phyloP scores from a whole-genome alignment of 768 basidiomycete species.

The Mycena vulgaris region DNA sequence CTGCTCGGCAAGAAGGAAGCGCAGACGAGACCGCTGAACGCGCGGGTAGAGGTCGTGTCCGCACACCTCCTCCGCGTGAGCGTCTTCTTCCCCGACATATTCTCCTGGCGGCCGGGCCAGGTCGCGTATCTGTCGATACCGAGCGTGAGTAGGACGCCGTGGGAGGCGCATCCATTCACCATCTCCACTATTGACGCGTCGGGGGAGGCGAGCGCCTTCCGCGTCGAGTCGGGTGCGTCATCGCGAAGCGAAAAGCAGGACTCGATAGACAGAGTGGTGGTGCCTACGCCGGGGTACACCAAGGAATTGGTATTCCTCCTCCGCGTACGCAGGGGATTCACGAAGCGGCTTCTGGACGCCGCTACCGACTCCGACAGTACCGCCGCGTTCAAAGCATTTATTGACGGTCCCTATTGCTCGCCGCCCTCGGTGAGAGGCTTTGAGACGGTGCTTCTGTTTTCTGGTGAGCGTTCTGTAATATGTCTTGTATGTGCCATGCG shows the following conservation, averaged over 20 bases:
- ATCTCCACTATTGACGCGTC: conserved; percentile 58
- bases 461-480: conserved; percentile 52
- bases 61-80: conserved; percentile 64
- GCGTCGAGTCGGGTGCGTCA: not conserved
- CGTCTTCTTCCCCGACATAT: conserved; percentile 54
- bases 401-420: conserved; percentile 75
- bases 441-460: conserved; percentile 64
- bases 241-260: conserved; percentile 9
- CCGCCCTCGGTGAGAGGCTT: conserved; percentile 58
- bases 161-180: conserved; percentile 76
- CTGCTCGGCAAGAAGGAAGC: conserved; percentile 36
- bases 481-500: not conserved
- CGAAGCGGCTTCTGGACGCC: conserved; percentile 59
- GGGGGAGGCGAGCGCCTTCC: not conserved
- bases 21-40: conserved; percentile 46
- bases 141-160: conserved; percentile 57
- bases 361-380: conserved; percentile 28
- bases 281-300: conserved; percentile 12
- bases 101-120: conserved; percentile 69
- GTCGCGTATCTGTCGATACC: conserved; percentile 68
- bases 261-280: conserved; percentile 8
- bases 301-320: conserved; percentile 69
- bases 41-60: conserved; percentile 59
- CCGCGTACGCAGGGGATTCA: conserved; percentile 73
- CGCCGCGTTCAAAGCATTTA: conserved; percentile 57